phyloP scores from a whole-genome alignment of 306 rosid species.

The Arachis stenosperma region DNA sequence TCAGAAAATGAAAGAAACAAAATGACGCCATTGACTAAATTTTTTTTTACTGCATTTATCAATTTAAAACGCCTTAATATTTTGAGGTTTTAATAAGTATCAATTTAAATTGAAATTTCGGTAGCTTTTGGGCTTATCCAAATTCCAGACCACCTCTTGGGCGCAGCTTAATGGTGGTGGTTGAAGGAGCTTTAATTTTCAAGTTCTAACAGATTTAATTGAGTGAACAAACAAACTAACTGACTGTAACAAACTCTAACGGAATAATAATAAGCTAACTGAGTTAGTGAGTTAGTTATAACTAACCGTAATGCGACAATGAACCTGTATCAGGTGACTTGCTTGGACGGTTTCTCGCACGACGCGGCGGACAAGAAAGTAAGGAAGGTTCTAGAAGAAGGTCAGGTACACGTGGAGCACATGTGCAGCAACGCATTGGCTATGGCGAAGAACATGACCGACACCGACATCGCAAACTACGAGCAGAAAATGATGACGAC shows the following conservation, averaged over 20 bases:
- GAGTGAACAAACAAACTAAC: background rate
- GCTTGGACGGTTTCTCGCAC: conserved; percentile 86
- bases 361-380: conserved; percentile 52
- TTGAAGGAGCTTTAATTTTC: too few relatives aligned
- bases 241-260: background rate
- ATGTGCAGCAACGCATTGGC: conserved; percentile 84
- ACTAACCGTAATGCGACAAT: background rate
- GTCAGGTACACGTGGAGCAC: conserved; percentile 60
- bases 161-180: too few relatives aligned
- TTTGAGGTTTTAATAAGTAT: too few relatives aligned
- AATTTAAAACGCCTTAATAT: too few relatives aligned
- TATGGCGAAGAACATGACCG: conserved; percentile 79
- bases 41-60: too few relatives aligned
- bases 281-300: background rate
- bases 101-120: too few relatives aligned
- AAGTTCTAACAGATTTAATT: too few relatives aligned
- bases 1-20: too few relatives aligned
- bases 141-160: too few relatives aligned
- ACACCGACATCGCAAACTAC: conserved; percentile 53
- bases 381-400: conserved; percentile 49
- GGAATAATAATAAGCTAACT: background rate
- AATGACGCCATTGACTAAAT: too few relatives aligned
- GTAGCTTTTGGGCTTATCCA: too few relatives aligned
- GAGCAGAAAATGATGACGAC: conserved; percentile 9
- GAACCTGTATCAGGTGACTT: conserved; percentile 56